Evolutionary conservation across 2,329 filamentous ascomycete genomes (phyloP).

Genomic region (Metarhizium sp.): DNA sequence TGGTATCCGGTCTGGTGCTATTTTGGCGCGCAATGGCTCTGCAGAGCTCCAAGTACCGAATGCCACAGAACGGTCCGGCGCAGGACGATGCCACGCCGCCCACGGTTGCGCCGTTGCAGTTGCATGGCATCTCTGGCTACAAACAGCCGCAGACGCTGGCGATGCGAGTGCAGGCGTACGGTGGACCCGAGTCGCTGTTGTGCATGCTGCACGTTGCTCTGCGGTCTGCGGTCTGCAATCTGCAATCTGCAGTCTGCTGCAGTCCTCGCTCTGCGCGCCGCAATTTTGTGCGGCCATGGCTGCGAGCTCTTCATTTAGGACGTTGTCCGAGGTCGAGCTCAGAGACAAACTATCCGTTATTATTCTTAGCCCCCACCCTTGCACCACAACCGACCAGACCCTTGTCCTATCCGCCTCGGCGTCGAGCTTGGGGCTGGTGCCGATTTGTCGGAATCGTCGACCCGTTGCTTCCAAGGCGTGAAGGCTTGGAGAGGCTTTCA

Average conservation of each 20-base stretch:
- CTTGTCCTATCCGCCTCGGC: constrained; percentile 1
- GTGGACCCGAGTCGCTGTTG: not conserved
- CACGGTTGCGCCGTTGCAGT: not conserved
- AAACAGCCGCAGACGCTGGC: not conserved
- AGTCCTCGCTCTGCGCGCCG: not conserved
- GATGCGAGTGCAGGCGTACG: not conserved
- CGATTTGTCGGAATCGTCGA: constrained; percentile 5
- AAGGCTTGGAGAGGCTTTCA: not conserved
- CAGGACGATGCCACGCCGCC: not conserved
- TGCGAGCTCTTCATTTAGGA: not conserved
- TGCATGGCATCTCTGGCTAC: too few species aligned
- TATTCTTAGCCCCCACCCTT: constrained; percentile 1
- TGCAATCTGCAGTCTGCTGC: too few species aligned
- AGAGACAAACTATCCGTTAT: not conserved
- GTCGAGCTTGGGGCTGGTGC: constrained; percentile 1
- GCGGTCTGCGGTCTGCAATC: not conserved
- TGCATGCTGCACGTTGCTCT: constrained; percentile 1
- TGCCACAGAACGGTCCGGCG: not conserved
- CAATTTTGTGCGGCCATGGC: not conserved
- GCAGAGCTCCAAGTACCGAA: not conserved
- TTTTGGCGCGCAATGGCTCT: not conserved
- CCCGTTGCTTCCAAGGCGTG: not conserved
- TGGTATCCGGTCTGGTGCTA: not conserved
- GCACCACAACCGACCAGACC: not conserved
- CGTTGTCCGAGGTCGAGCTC: not conserved